These are phyloP conservation scores for Colletotrichum sojae DNA, from an alignment of 2,329 filamentous ascomycete species.

Conservation along the genomic window DNA sequence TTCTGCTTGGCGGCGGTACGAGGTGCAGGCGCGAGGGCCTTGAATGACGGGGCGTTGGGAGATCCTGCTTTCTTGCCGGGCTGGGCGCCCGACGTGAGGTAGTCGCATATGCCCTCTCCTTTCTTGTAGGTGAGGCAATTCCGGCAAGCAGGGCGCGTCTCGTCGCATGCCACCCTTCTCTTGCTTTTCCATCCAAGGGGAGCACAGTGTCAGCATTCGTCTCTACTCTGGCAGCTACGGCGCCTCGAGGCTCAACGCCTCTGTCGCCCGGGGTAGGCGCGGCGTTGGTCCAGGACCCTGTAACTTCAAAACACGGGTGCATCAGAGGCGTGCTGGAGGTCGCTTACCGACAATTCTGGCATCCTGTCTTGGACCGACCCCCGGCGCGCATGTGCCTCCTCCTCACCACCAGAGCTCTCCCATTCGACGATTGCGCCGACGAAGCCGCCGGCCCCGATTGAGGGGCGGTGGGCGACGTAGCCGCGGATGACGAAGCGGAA, in stretches of 20 bases:
- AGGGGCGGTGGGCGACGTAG: too few species aligned
- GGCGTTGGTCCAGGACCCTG: too few species aligned
- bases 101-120: background rate
- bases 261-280: too few species aligned
- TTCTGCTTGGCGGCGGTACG: too few species aligned
- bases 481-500: too few species aligned
- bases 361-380: constrained; percentile 9
- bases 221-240: too few species aligned
- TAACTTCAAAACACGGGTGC: too few species aligned
- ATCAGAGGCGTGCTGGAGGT: background rate
- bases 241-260: too few species aligned
- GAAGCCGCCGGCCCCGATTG: too few species aligned
- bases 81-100: background rate
- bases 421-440: background rate
- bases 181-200: background rate
- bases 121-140: background rate
- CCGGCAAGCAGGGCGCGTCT: background rate
- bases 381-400: constrained; percentile 17
- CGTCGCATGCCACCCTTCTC: background rate
- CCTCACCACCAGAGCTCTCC: background rate
- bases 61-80: background rate
- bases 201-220: background rate
- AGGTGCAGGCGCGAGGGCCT: background rate
- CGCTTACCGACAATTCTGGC: constrained; percentile 24
- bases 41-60: background rate